phyloP scores from a whole-genome alignment of 2,329 filamentous ascomycete species.

The Trichoderma gracile region DNA sequence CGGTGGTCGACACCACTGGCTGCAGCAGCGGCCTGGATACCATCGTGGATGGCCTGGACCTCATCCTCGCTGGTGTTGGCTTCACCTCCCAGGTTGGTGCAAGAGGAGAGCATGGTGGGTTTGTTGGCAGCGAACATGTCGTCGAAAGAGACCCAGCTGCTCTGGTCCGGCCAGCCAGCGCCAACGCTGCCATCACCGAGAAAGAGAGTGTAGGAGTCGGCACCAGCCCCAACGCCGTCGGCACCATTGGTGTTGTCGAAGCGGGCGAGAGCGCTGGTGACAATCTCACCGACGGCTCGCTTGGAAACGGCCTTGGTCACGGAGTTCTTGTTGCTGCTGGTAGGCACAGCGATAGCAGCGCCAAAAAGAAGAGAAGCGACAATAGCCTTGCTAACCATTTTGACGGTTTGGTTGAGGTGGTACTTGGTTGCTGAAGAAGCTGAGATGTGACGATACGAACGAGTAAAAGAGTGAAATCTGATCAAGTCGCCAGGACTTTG shows the following conservation, averaged over 20 bases:
- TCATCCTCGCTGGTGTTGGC: slow-evolving; percentile 24
- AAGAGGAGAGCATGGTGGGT: slow-evolving; percentile 27
- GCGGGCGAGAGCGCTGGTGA: slow-evolving; percentile 9
- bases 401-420: not conserved
- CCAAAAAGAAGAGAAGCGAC: slow-evolving; percentile 21
- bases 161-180: slow-evolving; percentile 24
- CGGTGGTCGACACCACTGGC: slow-evolving; percentile 40
- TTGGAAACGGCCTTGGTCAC: slow-evolving; percentile 2
- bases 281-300: slow-evolving; percentile 16
- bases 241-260: slow-evolving; percentile 24
- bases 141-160: slow-evolving; percentile 23
- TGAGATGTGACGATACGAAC: not conserved
- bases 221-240: slow-evolving; percentile 29
- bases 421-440: not conserved
- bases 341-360: slow-evolving; percentile 22
- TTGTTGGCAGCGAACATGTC: slow-evolving; percentile 32
- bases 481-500: not conserved
- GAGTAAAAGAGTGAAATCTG: not conserved
- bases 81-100: slow-evolving; percentile 20
- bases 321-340: slow-evolving; percentile 2
- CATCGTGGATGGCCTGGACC: slow-evolving; percentile 27
- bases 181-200: slow-evolving; percentile 20
- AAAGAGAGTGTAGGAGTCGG: slow-evolving; percentile 35
- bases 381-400: slow-evolving; percentile 23
- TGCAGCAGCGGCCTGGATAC: slow-evolving; percentile 38